Evolutionary conservation across 139 green algal genomes (phyloP).

Genomic region (Pycnococcus provasolii): DNA sequence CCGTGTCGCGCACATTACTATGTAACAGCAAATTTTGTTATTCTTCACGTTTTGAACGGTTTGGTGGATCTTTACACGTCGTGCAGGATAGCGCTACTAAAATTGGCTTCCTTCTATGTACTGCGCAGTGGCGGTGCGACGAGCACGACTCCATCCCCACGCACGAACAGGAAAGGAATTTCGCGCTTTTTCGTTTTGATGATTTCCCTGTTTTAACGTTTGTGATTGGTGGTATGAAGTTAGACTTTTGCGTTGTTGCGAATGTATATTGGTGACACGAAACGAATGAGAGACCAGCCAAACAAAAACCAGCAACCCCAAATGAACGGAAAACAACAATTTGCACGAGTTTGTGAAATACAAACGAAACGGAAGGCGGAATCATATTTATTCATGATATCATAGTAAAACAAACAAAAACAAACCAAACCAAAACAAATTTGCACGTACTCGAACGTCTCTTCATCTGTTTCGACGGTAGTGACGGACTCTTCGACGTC

Average conservation of each 20-base stretch:
- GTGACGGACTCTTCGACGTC: constrained; percentile 96
- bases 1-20: too few species aligned
- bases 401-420: not conserved
- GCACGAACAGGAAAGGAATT: constrained; percentile 87
- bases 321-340: not conserved
- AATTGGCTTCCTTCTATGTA: not conserved
- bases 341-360: not conserved
- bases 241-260: not conserved
- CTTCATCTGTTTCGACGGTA: constrained; percentile 89
- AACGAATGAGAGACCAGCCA: not conserved
- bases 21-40: too few species aligned
- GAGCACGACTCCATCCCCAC: constrained; percentile 88
- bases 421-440: constrained; percentile 22
- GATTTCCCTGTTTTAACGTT: not conserved
- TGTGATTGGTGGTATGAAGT: too few species aligned
- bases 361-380: not conserved
- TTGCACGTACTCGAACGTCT: constrained; percentile 99
- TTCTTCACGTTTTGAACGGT: too few species aligned
- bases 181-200: constrained; percentile 78
- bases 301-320: not conserved
- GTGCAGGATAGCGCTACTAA: too few species aligned
- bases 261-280: not conserved
- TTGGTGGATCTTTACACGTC: too few species aligned
- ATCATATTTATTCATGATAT: not conserved
- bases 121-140: constrained; percentile 72